phyloP scores from a whole-genome alignment of 2,329 filamentous ascomycete genomes.

The Sclerotinia sclerotiorum region DNA sequence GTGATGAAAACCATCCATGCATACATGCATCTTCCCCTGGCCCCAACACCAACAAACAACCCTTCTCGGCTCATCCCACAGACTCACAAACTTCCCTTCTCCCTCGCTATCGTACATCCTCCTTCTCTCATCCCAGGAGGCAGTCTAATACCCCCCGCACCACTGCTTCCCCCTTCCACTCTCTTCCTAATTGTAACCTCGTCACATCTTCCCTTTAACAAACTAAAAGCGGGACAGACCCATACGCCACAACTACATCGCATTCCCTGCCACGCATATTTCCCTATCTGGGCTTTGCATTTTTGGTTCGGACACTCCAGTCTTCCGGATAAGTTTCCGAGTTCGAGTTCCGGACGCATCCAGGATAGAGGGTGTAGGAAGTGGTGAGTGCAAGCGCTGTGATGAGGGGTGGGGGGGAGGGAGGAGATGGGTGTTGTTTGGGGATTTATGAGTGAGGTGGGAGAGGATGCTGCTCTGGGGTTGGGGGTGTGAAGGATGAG shows the following conservation, averaged over 20 bases:
- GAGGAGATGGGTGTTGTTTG: constrained; percentile 31
- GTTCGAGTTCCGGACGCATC: constrained; percentile 84
- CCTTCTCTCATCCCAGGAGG: constrained; percentile 50
- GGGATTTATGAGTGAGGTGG: constrained; percentile 23
- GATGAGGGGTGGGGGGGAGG: constrained; percentile 33
- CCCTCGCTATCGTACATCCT: constrained; percentile 23
- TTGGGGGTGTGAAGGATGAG: constrained; percentile 52
- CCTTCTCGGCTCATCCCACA: not conserved
- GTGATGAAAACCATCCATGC: not conserved
- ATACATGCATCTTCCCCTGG: not conserved
- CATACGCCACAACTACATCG: constrained; percentile 87
- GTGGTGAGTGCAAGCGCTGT: constrained; percentile 70
- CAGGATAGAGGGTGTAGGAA: constrained; percentile 91
- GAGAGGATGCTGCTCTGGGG: constrained; percentile 38
- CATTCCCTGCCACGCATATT: constrained; percentile 96
- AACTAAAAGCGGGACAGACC: constrained; percentile 86
- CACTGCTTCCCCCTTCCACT: constrained; percentile 22
- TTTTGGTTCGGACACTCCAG: constrained; percentile 76
- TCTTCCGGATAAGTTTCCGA: constrained; percentile 78
- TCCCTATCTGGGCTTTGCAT: constrained; percentile 81
- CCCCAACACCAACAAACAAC: too few relatives aligned
- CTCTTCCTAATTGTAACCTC: constrained; percentile 46
- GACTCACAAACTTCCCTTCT: constrained; percentile 17
- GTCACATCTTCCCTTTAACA: constrained; percentile 81
- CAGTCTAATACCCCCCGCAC: constrained; percentile 50